These are phyloP conservation scores for Xylaria bambusicola DNA, from an alignment of 495 filamentous ascomycete species.

Conservation along the genomic window DNA sequence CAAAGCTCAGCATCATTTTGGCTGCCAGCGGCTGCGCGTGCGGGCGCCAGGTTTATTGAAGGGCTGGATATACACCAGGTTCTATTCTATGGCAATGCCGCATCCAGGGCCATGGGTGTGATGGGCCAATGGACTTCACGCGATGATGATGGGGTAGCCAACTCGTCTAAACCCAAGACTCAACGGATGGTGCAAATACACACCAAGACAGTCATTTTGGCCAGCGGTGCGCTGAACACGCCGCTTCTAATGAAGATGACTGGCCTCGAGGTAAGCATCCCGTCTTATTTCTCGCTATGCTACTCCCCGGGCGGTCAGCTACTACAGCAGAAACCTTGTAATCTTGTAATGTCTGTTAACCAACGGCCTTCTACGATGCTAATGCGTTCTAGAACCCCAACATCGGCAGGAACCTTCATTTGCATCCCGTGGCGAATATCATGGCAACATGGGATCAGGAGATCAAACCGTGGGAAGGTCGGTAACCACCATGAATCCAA, in stretches of 20 bases:
- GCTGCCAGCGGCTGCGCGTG: conserved; percentile 66
- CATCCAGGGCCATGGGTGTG: conserved; percentile 58
- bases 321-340: too few relatives aligned
- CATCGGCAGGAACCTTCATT: conserved; percentile 70
- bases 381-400: conserved; percentile 57
- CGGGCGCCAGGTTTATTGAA: conserved; percentile 70
- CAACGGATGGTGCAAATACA: conserved; percentile 60
- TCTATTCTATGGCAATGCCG: conserved; percentile 60
- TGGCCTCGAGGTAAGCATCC: conserved; percentile 51
- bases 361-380: conserved; percentile 17
- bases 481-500: background rate
- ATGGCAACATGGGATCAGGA: conserved; percentile 59
- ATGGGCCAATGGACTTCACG: conserved; percentile 66
- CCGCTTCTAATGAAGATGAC: conserved; percentile 68
- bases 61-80: conserved; percentile 63
- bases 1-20: conserved; percentile 68
- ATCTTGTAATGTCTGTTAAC: too few relatives aligned
- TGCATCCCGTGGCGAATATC: conserved; percentile 63
- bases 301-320: too few relatives aligned
- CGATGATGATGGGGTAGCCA: conserved; percentile 45
- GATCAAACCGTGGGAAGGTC: conserved; percentile 66
- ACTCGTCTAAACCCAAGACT: conserved; percentile 30
- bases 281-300: too few relatives aligned
- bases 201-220: conserved; percentile 72
- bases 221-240: conserved; percentile 63